Evolutionary conservation across 2,329 filamentous ascomycete species (phyloP).

Genomic region (Colletotrichum lindemuthianum): DNA sequence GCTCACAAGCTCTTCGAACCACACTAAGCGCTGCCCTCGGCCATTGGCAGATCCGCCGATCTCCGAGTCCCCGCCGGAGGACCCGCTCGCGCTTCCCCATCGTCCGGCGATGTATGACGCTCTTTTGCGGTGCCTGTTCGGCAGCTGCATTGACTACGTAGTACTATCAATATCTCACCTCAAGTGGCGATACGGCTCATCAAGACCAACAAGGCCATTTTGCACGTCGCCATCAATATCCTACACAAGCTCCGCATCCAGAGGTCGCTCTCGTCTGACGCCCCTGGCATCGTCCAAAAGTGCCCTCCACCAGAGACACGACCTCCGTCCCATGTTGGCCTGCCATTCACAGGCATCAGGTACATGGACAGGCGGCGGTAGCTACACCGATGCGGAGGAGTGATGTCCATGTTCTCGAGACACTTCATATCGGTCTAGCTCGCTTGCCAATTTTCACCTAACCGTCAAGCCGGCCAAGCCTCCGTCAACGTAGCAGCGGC

Average conservation of each 20-base stretch:
- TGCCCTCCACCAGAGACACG: conserved; percentile 10
- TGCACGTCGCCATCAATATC: conserved; percentile 8
- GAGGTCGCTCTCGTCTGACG: conserved; percentile 17
- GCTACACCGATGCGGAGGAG: background rate
- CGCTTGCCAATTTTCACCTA: too few relatives aligned
- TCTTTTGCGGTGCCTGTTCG: background rate
- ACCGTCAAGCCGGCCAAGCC: conserved; percentile 11
- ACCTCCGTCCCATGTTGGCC: conserved; percentile 5
- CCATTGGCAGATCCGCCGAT: conserved; percentile 28
- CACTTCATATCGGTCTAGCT: too few relatives aligned
- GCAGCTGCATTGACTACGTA: background rate
- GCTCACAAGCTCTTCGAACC: background rate
- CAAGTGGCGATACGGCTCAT: conserved; percentile 24
- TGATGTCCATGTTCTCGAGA: too few relatives aligned
- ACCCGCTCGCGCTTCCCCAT: conserved; percentile 10
- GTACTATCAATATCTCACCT: background rate
- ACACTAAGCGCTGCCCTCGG: conserved; percentile 3
- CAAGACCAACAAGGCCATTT: conserved; percentile 6
- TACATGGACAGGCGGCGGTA: conserved; percentile 11
- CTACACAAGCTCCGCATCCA: conserved; percentile 10
- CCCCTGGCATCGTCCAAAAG: conserved; percentile 18
- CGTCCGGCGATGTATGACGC: background rate
- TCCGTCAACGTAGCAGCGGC: conserved; percentile 11
- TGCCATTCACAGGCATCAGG: background rate
- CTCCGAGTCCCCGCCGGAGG: conserved; percentile 22